Base-by-base conservation (phyloP, 495 filamentous ascomycete genomes). In the Penicillium taxi region DNA sequence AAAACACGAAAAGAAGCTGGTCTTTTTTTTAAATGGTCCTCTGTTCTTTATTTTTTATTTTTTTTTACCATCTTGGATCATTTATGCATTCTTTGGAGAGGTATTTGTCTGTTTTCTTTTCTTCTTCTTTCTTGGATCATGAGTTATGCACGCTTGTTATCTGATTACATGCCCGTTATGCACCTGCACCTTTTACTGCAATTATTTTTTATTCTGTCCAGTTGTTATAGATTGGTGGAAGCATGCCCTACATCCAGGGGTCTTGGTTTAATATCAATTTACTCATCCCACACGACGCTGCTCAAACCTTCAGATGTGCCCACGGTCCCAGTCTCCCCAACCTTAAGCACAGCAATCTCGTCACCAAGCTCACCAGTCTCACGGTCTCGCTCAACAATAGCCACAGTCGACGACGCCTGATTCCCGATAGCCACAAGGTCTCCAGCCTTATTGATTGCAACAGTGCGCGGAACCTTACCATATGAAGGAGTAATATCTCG, bases 381-480 rank as follows among this genome's bases (percentile, higher is more conserved):
- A 2, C 58, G 55, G 55, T 84, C 70, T 9, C 81, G 59, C 51
- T 64, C 48, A 34, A 84, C 68, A 50, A 86, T 54, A 8, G 70
- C 78, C 5, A 83, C 74, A 27, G 69, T 72, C 19, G 68, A 63
- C 36, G 71, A 73, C 3, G 48, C 59, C 57, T 83, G 78, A 42
- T 80, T 63, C n/a, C 74, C 78, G 31, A 80, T 70, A 1, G 75
- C 80, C 2, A 78, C 64, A 29, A 78, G 50, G 45, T 68, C 69
- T 1, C 81, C 81, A 5, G 66, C 69, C 39, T 66, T 66, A 47
- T 79, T 84, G 45, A 87, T 59, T 22, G 69, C 73, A 53, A 86
- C 77, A 20, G 82, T 78, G 26, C 82, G 60, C 5, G 84, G 82
- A 29, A 66, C 59, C 4, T 58, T 45, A 3, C 83, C 83, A 16